Conservation (phyloP, 441 rosid species). For the Adansonia rubrostipa region DNA sequence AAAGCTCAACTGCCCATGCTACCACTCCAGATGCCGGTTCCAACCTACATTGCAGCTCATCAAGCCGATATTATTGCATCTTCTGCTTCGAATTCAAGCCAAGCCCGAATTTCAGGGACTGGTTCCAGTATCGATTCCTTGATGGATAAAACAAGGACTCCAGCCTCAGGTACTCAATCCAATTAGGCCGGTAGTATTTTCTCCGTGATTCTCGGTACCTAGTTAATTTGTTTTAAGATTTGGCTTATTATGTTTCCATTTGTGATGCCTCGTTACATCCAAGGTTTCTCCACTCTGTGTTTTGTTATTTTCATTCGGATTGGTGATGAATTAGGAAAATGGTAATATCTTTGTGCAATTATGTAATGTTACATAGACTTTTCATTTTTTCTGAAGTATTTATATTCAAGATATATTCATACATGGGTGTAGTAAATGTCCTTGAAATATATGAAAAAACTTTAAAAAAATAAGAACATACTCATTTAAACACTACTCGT, state of each 20-base stretch:
- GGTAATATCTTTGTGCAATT: not conserved
- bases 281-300: not conserved
- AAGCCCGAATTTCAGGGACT: not conserved
- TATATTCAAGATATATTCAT: no score
- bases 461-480: no score
- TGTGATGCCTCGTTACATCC: not conserved
- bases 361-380: no score
- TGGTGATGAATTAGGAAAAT: not conserved
- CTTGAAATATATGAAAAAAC: no score
- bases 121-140: not conserved
- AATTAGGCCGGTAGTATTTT: not conserved
- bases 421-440: no score
- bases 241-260: not conserved
- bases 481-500: no score
- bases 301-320: not conserved
- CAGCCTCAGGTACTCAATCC: not conserved
- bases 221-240: not conserved
- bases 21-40: conserved; percentile 28
- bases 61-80: conserved; percentile 8
- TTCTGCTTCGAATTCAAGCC: not conserved
- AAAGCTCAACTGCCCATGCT: conserved; percentile 18
- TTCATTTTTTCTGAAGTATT: no score
- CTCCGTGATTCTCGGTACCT: not conserved
- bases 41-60: not conserved
- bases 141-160: conserved; percentile 3